Evolutionary conservation across 352 stramenopile species (phyloP), one percentile per base, ranked within the genome.

Genomic region (Phytophthora litchii): DNA sequence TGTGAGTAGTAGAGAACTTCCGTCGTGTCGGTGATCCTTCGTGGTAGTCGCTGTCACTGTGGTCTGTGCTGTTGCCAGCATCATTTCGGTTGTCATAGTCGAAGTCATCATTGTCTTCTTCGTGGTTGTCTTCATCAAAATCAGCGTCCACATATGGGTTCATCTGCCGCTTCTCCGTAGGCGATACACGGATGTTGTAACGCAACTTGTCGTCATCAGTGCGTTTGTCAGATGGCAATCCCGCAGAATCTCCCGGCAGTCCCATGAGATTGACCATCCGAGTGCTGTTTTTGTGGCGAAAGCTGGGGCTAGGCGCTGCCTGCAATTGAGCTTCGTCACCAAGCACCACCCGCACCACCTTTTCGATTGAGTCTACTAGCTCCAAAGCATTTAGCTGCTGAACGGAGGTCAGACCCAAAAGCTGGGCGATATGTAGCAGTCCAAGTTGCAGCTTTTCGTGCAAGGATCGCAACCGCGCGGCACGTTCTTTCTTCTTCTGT

Each of bases 271-370:
- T 74, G 20, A 63, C 51, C 53, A 71, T 75, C 12, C 83, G 81
- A 36, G 80, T 73, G 57, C 81, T 92, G 72, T 89, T 92, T 59
- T 88, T 92, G 49, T 82, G 83, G 3, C 83, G 80, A 21, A 91
- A 61, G 32, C 72, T 84, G 9, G 63, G 74, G 23, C 70, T 79
- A 43, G 74, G 65, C 2, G 49, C 51, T 13, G 71, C 75, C 66
- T 81, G 79, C 38, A 89, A 19, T 21, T 88, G 80, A 21, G 72
- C 76, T 67, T 93, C 86, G 32, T 93, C 86, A n/a, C 82, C 86
- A 21, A 92, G 54, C 13, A 86, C 75, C 31, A 88, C 58, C 6
- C 86, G 83, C 53, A 94, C 86, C 32, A 82, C 80, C 54, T 91
- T 86, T 55, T 94, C 86, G 20, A 92, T 82, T 6, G 82, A 64